A percentile compares a stretch with the other conserved stretches of the same genome.
phyloP scores from a whole-genome alignment of 257 asterid species.

The Perilla frutescens region DNA sequence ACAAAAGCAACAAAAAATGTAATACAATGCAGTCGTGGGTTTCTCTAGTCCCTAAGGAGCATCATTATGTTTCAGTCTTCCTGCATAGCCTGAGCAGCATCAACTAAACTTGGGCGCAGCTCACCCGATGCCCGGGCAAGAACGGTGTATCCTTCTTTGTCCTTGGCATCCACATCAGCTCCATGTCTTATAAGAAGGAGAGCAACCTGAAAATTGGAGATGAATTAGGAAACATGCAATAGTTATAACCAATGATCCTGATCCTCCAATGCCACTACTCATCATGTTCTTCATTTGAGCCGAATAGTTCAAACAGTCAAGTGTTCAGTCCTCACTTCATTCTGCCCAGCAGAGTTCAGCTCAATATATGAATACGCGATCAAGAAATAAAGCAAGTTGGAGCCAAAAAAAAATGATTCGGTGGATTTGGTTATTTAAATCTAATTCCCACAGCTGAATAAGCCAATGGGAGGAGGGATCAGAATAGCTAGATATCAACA shows the following conservation, averaged over 20 bases:
- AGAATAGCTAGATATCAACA: conserved; percentile 5
- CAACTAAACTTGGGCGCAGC: conserved; percentile 68
- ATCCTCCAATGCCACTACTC: conserved; percentile 8
- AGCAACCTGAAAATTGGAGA: conserved; percentile 65
- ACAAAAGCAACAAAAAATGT: conserved; percentile 4
- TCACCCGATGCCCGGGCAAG: conserved; percentile 82
- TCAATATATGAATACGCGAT: conserved; percentile 9
- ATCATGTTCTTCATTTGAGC: not conserved
- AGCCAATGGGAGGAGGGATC: not conserved
- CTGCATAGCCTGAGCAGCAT: conserved; percentile 90
- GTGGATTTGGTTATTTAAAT: conserved; percentile 1
- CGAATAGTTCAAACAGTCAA: not conserved
- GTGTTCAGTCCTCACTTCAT: not conserved
- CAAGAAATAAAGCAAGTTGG: conserved; percentile 10
- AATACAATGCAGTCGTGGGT: not conserved
- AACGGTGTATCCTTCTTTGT: conserved; percentile 91
- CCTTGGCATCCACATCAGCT: conserved; percentile 83
- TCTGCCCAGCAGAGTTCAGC: not conserved
- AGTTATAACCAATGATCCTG: not conserved
- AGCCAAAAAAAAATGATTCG: not conserved
- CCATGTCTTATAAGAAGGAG: conserved; percentile 94
- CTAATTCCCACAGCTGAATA: conserved; percentile 4
- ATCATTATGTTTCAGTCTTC: conserved; percentile 59
- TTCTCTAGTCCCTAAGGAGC: conserved; percentile 18
- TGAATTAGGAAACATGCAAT: not conserved